Percentiles rank a stretch among this genome's conserved stretches.
These are phyloP conservation scores for Sporothrix protearum DNA, from an alignment of 2,329 filamentous ascomycete species.

Conservation along the genomic window DNA sequence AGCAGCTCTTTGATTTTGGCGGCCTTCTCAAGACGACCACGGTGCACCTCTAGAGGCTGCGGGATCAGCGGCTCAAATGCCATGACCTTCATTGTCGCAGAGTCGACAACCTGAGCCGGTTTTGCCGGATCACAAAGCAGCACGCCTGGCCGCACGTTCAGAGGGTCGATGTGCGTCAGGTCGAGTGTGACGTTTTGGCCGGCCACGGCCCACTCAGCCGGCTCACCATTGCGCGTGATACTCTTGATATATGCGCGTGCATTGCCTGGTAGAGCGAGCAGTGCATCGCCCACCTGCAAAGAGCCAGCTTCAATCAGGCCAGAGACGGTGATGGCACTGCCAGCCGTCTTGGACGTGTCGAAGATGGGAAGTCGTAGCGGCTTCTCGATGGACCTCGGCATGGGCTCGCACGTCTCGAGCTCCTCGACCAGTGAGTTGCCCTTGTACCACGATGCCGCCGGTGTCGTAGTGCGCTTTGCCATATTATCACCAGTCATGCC, in stretches of 20 bases:
- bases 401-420: constrained; percentile 76
- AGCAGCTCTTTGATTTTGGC: constrained; percentile 70
- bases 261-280: constrained; percentile 75
- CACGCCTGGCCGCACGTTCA: constrained; percentile 78
- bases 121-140: constrained; percentile 70
- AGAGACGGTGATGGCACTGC: constrained; percentile 78
- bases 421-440: constrained; percentile 78
- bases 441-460: constrained; percentile 70
- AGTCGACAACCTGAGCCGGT: constrained; percentile 67
- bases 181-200: constrained; percentile 87
- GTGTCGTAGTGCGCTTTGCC: constrained; percentile 53
- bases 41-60: constrained; percentile 83
- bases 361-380: constrained; percentile 82
- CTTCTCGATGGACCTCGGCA: constrained; percentile 66
- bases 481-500: constrained; percentile 89
- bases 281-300: constrained; percentile 76
- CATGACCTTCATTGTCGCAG: constrained; percentile 77
- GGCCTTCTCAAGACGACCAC: constrained; percentile 74
- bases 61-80: constrained; percentile 88
- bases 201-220: constrained; percentile 55
- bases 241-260: constrained; percentile 79
- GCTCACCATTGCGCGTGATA: constrained; percentile 63
- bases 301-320: constrained; percentile 83
- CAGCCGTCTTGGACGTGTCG: constrained; percentile 79
- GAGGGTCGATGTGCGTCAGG: constrained; percentile 76